phyloP scores from a whole-genome alignment of 208 protist species.

The Perkinsela sp. region DNA sequence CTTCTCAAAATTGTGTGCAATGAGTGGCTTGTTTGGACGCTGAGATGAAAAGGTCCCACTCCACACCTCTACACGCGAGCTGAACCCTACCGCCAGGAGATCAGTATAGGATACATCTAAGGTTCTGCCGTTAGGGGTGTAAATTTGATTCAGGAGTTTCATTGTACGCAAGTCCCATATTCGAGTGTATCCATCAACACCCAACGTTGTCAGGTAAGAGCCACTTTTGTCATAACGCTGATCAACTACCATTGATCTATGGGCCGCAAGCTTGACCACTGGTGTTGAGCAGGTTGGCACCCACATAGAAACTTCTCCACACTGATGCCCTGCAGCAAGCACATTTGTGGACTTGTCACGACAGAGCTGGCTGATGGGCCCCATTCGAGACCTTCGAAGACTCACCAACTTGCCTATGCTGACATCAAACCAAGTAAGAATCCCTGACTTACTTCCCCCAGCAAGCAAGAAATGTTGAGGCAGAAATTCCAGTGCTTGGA shows the following conservation, averaged over 20 bases:
- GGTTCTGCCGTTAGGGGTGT: conserved; percentile 30
- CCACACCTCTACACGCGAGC: conserved; percentile 53
- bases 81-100: conserved; percentile 42
- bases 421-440: conserved; percentile 76
- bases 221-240: conserved; percentile 51
- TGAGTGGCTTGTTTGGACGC: conserved; percentile 36
- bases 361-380: conserved; percentile 43
- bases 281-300: conserved; percentile 71
- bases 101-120: conserved; percentile 47
- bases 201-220: conserved; percentile 77
- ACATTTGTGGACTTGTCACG: conserved; percentile 80
- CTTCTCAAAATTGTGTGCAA: conserved; percentile 56
- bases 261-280: conserved; percentile 77
- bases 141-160: conserved; percentile 51
- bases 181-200: conserved; percentile 74
- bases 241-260: conserved; percentile 54
- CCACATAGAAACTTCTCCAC: conserved; percentile 82
- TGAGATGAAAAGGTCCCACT: conserved; percentile 33
- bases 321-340: conserved; percentile 56
- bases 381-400: conserved; percentile 25
- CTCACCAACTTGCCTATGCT: conserved; percentile 69
- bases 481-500: conserved; percentile 74
- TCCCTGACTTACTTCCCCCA: conserved; percentile 32
- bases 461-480: conserved; percentile 87
- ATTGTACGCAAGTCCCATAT: conserved; percentile 89